Evolutionary conservation across 805 yeast genomes (phyloP).

Genomic region (Maudiozyma bulderi): DNA sequence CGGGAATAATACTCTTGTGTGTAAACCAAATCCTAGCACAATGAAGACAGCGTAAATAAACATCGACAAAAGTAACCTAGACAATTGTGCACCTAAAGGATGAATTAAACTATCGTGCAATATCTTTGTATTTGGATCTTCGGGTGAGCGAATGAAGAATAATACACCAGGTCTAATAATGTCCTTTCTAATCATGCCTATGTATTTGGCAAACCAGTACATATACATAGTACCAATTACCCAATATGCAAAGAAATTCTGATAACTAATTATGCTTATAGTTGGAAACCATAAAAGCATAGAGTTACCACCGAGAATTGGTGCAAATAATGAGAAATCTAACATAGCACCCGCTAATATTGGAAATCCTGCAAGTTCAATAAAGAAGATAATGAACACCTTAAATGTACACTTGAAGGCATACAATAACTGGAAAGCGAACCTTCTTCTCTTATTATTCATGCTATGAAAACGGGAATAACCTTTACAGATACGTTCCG

Average conservation of each 20-base stretch:
- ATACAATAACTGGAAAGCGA: constrained; percentile 42
- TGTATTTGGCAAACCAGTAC: constrained; percentile 78
- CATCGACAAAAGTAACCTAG: constrained; percentile 63
- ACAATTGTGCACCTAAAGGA: constrained; percentile 62
- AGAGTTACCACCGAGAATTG: constrained; percentile 14
- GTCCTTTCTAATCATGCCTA: constrained; percentile 66
- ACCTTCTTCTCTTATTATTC: constrained; percentile 34
- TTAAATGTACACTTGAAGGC: constrained; percentile 56
- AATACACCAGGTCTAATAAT: constrained; percentile 82
- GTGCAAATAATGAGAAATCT: constrained; percentile 45
- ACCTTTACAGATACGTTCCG: constrained; percentile 20
- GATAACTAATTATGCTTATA: constrained; percentile 17
- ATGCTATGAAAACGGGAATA: constrained; percentile 23
- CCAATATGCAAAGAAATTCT: constrained; percentile 42
- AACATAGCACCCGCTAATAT: constrained; percentile 73
- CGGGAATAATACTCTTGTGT: constrained; percentile 41
- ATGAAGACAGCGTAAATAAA: constrained; percentile 68
- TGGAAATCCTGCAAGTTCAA: constrained; percentile 82
- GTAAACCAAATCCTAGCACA: constrained; percentile 60
- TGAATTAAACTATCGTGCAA: constrained; percentile 79
- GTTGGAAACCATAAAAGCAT: constrained; percentile 17
- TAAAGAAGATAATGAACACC: constrained; percentile 61
- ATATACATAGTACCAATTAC: constrained; percentile 71
- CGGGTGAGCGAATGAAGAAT: constrained; percentile 87
- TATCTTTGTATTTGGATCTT: constrained; percentile 81